These are phyloP conservation scores for Flaveria bidentis DNA, from an alignment of 129 eudicot species.

Conservation along the genomic window DNA sequence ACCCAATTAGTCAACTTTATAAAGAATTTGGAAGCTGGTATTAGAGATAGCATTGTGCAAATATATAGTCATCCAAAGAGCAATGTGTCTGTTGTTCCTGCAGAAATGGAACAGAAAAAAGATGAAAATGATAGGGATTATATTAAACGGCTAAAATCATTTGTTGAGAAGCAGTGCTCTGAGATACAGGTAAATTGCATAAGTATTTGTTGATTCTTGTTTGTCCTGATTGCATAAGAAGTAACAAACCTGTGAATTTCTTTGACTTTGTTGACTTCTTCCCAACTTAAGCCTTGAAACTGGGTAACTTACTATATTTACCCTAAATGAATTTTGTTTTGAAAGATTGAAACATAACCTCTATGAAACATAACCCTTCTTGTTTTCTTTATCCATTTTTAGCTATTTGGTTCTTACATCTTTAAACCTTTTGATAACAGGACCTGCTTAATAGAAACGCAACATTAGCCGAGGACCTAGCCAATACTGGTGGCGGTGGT, in stretches of 20 bases:
- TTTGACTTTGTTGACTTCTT: slow-evolving; percentile 10
- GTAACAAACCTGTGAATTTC: not conserved
- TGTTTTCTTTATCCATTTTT: too few relatives aligned
- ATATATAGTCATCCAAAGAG: slow-evolving; percentile 81
- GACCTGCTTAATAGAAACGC: slow-evolving; percentile 86
- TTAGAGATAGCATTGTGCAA: slow-evolving; percentile 70
- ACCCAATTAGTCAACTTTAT: slow-evolving; percentile 59
- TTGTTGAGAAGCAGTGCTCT: slow-evolving; percentile 79
- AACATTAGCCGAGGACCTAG: slow-evolving; percentile 73
- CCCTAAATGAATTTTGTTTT: too few relatives aligned
- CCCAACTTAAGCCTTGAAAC: not conserved
- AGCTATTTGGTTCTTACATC: not conserved
- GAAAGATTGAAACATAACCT: not conserved
- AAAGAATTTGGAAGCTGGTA: slow-evolving; percentile 54
- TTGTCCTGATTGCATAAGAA: not conserved
- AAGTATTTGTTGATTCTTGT: not conserved
- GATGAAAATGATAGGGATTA: slow-evolving; percentile 75
- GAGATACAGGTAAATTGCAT: slow-evolving; percentile 81
- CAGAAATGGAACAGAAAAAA: slow-evolving; percentile 69
- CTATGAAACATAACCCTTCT: too few relatives aligned
- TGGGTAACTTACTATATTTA: too few relatives aligned
- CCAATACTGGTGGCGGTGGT: slow-evolving; percentile 58
- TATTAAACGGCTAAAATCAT: slow-evolving; percentile 61
- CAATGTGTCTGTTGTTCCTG: slow-evolving; percentile 87
- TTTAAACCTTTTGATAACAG: slow-evolving; percentile 27